These are phyloP conservation scores for Phytophthora uliginosa DNA, from an alignment of 352 stramenopile genomes.

Conservation along the genomic window DNA sequence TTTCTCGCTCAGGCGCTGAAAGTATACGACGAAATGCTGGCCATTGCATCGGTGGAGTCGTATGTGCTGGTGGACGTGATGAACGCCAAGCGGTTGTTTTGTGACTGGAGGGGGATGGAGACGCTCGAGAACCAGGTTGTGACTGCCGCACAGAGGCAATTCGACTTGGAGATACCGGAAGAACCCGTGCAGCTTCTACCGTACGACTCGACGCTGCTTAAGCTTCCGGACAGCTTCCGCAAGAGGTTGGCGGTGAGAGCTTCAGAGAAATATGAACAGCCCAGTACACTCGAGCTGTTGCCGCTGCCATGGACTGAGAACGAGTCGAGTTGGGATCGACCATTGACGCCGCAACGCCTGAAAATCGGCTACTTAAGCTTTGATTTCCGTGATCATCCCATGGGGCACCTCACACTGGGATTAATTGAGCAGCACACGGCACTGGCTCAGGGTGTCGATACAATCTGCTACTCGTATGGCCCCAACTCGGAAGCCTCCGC, in stretches of 20 bases:
- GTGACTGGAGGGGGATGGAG: slow-evolving; percentile 66
- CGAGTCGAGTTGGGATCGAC: slow-evolving; percentile 10
- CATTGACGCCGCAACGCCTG: slow-evolving; percentile 51
- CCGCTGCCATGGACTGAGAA: slow-evolving; percentile 26
- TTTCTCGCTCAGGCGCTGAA: slow-evolving; percentile 48
- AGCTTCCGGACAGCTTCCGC: slow-evolving; percentile 56
- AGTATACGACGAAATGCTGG: slow-evolving; percentile 53
- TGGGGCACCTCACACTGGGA: slow-evolving; percentile 92
- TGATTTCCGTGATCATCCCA: slow-evolving; percentile 95
- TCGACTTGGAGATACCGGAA: slow-evolving; percentile 15
- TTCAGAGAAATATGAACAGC: slow-evolving; percentile 45
- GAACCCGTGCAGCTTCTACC: slow-evolving; percentile 51
- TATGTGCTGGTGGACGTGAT: slow-evolving; percentile 63
- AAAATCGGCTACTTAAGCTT: slow-evolving; percentile 90
- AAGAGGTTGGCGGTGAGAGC: slow-evolving; percentile 54
- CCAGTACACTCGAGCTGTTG: slow-evolving; percentile 42
- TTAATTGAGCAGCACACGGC: slow-evolving; percentile 81
- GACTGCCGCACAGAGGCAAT: slow-evolving; percentile 20
- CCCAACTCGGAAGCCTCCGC: slow-evolving; percentile 68
- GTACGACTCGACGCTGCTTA: slow-evolving; percentile 80
- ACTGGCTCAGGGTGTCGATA: slow-evolving; percentile 49
- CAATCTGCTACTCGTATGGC: slow-evolving; percentile 88
- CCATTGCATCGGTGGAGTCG: slow-evolving; percentile 39
- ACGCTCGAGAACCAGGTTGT: slow-evolving; percentile 59
- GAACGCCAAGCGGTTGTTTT: slow-evolving; percentile 63